Evolutionary conservation across 805 yeast species (phyloP).

Genomic region (Clavispora asparagi): DNA sequence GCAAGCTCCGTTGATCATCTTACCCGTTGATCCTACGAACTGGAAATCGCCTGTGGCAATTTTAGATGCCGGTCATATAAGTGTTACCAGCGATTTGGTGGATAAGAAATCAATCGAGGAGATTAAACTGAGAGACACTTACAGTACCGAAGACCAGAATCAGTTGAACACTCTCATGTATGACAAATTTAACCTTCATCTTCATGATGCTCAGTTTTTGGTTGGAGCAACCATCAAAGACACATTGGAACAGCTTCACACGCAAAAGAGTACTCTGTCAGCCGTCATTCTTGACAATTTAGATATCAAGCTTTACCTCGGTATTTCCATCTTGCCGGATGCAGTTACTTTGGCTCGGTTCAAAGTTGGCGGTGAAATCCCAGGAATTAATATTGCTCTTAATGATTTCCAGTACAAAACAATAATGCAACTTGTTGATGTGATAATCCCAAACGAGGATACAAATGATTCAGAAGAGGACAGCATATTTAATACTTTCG

Average conservation of each 20-base stretch:
- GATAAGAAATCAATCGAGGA: conserved; percentile 63
- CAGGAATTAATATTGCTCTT: conserved; percentile 62
- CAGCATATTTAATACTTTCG: conserved; percentile 32
- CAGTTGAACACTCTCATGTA: conserved; percentile 76
- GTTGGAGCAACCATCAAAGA: conserved; percentile 79
- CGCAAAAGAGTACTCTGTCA: conserved; percentile 34
- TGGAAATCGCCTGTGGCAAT: conserved; percentile 87
- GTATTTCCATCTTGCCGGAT: conserved; percentile 79
- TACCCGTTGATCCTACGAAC: conserved; percentile 76
- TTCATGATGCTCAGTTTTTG: conserved; percentile 83
- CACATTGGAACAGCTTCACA: conserved; percentile 68
- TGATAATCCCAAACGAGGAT: conserved; percentile 53
- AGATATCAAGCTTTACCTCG: conserved; percentile 67
- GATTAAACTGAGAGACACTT: conserved; percentile 57
- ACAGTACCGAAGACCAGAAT: conserved; percentile 68
- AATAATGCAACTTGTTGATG: conserved; percentile 71
- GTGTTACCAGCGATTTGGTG: conserved; percentile 74
- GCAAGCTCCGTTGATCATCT: conserved; percentile 85
- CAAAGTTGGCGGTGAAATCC: conserved; percentile 72
- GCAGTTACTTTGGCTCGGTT: conserved; percentile 70
- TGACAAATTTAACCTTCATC: conserved; percentile 71
- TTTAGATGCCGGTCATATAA: conserved; percentile 93
- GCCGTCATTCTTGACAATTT: conserved; percentile 71
- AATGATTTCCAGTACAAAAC: conserved; percentile 90
- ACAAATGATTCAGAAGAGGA: conserved; percentile 27